Conservation (phyloP, 179 eudicot genomes). For the Vitellaria paradoxa region DNA sequence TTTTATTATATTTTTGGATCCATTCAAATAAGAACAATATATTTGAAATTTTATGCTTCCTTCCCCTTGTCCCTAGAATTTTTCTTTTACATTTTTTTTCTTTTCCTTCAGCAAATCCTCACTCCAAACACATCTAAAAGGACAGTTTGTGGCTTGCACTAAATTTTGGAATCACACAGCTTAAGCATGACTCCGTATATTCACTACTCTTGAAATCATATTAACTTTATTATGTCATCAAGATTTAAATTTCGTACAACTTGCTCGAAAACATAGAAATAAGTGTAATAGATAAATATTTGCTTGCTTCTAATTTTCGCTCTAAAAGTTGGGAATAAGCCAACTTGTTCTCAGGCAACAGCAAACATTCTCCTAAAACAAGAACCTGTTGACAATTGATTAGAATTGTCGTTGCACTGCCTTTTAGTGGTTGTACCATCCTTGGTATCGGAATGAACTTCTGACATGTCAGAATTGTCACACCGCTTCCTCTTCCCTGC, state of each 20-base stretch:
- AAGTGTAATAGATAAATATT: not conserved
- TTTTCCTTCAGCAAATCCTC: too few relatives aligned
- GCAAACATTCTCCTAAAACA: not conserved
- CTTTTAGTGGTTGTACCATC: slow-evolving; percentile 16
- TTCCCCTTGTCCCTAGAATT: too few relatives aligned
- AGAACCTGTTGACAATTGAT: slow-evolving; percentile 19
- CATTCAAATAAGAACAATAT: too few relatives aligned
- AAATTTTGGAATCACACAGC: not conserved
- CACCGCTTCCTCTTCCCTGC: slow-evolving; percentile 29
- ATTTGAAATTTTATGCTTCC: too few relatives aligned
- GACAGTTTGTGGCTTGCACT: not conserved
- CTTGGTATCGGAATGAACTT: not conserved
- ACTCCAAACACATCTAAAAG: too few relatives aligned
- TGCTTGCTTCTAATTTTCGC: not conserved
- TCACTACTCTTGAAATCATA: not conserved
- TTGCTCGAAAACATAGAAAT: not conserved
- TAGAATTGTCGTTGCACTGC: slow-evolving; percentile 12
- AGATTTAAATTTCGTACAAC: not conserved
- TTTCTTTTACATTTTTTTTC: too few relatives aligned
- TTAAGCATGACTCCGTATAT: not conserved
- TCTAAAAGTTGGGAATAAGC: not conserved
- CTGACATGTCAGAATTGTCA: slow-evolving; percentile 12
- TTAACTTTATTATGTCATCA: not conserved
- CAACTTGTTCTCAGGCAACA: not conserved
- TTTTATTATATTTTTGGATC: too few relatives aligned